A percentile compares a stretch with the other conserved stretches of the same genome.
Conservation (phyloP, 2,329 filamentous ascomycete species). For the Aspergillus sp. region DNA sequence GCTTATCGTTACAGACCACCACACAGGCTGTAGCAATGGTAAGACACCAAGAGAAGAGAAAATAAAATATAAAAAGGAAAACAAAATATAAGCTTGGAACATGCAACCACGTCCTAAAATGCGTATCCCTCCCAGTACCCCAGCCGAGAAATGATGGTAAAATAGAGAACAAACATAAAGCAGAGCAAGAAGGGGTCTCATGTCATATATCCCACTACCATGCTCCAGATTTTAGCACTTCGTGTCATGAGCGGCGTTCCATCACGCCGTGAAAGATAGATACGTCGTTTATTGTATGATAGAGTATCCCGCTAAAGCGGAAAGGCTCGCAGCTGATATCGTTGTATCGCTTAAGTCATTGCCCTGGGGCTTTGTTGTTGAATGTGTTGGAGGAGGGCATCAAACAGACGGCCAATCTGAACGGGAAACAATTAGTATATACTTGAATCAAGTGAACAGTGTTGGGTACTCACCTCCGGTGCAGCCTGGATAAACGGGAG, state of each 20-base stretch:
- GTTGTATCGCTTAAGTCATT: conserved; percentile 27
- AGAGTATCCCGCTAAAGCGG: conserved; percentile 21
- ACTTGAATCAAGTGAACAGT: background rate
- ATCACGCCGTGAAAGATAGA: conserved; percentile 21
- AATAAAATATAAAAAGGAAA: conserved; percentile 11
- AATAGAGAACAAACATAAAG: conserved; percentile 18
- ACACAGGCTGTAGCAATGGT: conserved; percentile 19
- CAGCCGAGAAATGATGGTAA: conserved; percentile 25
- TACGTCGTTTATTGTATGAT: conserved; percentile 24
- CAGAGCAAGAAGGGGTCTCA: conserved; percentile 17
- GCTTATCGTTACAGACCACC: conserved; percentile 39
- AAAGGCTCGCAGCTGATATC: conserved; percentile 10
- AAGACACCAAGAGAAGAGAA: conserved; percentile 26
- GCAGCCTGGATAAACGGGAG: conserved; percentile 86
- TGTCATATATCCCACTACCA: conserved; percentile 23
- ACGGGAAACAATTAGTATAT: conserved; percentile 6
- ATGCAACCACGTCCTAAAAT: conserved; percentile 26
- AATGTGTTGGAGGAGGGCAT: conserved; percentile 47
- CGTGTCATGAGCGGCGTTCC: conserved; percentile 22
- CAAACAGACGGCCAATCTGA: conserved; percentile 47
- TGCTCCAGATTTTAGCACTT: conserved; percentile 19
- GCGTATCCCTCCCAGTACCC: conserved; percentile 27
- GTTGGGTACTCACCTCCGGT: conserved; percentile 66
- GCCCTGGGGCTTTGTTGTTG: conserved; percentile 50
- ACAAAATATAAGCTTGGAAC: conserved; percentile 23